Evolutionary conservation across 768 basidiomycete genomes (phyloP).

Genomic region (Termitomyces sp.): DNA sequence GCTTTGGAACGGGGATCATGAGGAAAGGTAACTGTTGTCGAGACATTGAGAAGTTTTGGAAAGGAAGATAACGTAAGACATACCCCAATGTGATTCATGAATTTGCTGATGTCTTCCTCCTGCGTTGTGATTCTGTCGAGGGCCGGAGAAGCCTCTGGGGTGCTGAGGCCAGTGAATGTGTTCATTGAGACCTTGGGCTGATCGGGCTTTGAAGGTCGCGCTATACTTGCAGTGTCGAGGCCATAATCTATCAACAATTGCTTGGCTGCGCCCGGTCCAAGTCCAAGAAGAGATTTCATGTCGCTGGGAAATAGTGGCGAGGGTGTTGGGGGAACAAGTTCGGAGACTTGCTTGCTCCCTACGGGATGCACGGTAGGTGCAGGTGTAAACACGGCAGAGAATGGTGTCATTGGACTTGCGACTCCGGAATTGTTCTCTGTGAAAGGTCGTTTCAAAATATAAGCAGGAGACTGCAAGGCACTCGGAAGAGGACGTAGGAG

Average conservation of each 20-base stretch:
- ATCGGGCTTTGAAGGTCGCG: constrained; percentile 21
- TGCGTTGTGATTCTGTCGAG: constrained; percentile 14
- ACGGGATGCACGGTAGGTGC: constrained; percentile 3
- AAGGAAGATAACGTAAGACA: constrained; percentile 11
- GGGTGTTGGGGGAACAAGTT: constrained; percentile 26
- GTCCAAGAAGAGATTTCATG: constrained; percentile 36
- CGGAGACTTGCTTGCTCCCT: constrained; percentile 5
- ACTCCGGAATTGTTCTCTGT: constrained; percentile 16
- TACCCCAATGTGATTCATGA: constrained; percentile 44
- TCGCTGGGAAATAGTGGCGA: constrained; percentile 45
- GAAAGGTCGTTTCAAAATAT: constrained; percentile 16
- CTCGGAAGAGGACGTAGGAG: constrained; percentile 46
- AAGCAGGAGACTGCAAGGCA: constrained; percentile 38
- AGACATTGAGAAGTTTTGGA: not conserved
- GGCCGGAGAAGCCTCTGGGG: constrained; percentile 5
- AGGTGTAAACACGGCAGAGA: constrained; percentile 20
- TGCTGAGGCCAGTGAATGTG: constrained; percentile 5
- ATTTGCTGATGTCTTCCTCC: constrained; percentile 35
- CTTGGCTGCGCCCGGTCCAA: constrained; percentile 33
- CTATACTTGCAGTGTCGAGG: constrained; percentile 22
- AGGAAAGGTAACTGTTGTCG: constrained; percentile 30
- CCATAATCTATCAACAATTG: constrained; percentile 40
- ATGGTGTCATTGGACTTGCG: constrained; percentile 22
- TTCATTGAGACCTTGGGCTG: constrained; percentile 3
- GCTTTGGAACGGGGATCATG: constrained; percentile 30